Evolutionary conservation across 2,329 filamentous ascomycete species (phyloP).

Genomic region (Helicocarpus griseus): DNA sequence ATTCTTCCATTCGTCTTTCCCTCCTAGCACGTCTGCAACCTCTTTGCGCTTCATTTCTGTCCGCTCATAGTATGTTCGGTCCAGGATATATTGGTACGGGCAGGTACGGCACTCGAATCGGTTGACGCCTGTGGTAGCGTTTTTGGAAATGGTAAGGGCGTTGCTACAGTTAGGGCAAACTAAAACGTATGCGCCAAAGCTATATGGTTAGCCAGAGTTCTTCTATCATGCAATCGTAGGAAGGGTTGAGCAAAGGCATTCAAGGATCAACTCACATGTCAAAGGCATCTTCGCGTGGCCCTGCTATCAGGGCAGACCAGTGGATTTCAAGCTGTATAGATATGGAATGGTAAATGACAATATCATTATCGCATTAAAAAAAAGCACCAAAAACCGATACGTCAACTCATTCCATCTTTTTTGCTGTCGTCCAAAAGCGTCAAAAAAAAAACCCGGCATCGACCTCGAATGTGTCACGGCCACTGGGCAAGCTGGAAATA

Average conservation of each 20-base stretch:
- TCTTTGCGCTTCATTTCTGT: conserved; percentile 73
- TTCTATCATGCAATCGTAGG: too few relatives aligned
- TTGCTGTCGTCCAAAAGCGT: not conserved
- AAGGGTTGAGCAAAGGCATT: not conserved
- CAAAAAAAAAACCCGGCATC: too few relatives aligned
- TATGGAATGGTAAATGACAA: not conserved
- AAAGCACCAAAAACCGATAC: not conserved
- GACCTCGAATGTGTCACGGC: too few relatives aligned
- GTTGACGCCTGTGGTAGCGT: conserved; percentile 46
- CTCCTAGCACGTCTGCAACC: conserved; percentile 82
- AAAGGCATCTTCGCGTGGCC: conserved; percentile 23
- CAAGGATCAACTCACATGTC: conserved; percentile 28
- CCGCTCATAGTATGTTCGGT: conserved; percentile 70
- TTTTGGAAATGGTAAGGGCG: conserved; percentile 37
- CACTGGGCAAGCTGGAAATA: not conserved
- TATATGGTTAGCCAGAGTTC: too few relatives aligned
- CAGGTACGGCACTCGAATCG: conserved; percentile 93
- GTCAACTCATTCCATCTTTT: not conserved
- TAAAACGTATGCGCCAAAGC: too few relatives aligned
- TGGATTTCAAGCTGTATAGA: not conserved
- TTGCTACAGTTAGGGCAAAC: conserved; percentile 43
- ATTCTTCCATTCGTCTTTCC: conserved; percentile 80
- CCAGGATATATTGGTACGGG: conserved; percentile 80
- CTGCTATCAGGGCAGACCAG: not conserved
- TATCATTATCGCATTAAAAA: not conserved